Conservation (phyloP, 2,329 filamentous ascomycete species). For the Diaporthe nobilis region DNA sequence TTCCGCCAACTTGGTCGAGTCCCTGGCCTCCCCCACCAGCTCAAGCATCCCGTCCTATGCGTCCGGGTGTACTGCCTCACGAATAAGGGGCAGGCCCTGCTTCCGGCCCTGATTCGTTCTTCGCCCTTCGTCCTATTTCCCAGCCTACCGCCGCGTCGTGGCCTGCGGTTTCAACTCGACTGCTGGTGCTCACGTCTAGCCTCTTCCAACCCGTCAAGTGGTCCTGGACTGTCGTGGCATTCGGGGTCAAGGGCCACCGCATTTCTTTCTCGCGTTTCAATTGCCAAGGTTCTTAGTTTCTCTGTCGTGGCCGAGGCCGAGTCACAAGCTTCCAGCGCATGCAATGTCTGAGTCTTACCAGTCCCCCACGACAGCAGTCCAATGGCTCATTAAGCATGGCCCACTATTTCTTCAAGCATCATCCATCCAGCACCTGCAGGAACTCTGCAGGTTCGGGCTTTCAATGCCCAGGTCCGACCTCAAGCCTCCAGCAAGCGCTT, state of each 20-base stretch:
- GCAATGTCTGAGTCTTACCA: conserved; percentile 32
- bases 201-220: conserved; percentile 2
- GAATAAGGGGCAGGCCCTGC: neutral
- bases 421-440: conserved; percentile 29
- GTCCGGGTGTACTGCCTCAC: conserved; percentile 21
- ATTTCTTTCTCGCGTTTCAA: conserved; percentile 4
- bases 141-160: conserved; percentile 11
- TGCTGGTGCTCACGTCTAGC: conserved; percentile 16
- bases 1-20: neutral
- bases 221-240: conserved; percentile 1
- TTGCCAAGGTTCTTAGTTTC: conserved; percentile 20
- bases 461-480: conserved; percentile 11
- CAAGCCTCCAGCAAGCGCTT: conserved; percentile 12
- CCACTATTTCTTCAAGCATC: conserved; percentile 16
- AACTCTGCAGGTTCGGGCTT: conserved; percentile 27
- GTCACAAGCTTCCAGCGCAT: conserved; percentile 37
- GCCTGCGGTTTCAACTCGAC: conserved; percentile 20
- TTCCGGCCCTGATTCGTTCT: conserved; percentile 10
- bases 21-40: conserved; percentile 9
- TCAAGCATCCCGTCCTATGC: conserved; percentile 12
- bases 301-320: neutral
- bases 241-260: neutral
- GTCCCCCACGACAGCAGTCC: conserved; percentile 9
- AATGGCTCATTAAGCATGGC: neutral
- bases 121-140: neutral